Base-by-base conservation (phyloP, 2,329 filamentous ascomycete species). In the Hortaea werneckii region DNA sequence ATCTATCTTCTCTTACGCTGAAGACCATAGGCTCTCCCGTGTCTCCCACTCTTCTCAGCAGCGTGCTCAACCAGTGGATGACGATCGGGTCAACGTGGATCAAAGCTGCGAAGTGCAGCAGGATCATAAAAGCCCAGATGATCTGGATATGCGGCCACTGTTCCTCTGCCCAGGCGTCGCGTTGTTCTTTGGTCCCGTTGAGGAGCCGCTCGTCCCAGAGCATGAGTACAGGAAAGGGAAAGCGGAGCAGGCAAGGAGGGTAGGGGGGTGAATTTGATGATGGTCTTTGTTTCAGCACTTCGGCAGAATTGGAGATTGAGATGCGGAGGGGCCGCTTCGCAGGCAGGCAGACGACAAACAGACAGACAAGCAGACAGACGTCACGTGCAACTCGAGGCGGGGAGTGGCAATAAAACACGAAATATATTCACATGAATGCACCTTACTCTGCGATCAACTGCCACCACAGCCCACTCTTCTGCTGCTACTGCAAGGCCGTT, bases 111-210 rank as follows among this genome's bases (percentile, higher is more conserved):
- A 56, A 55, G 29, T 55, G 46, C 26, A 55, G 32, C 10, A 56
- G 44, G 9, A 56, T 55, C 43, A 56, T 42, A 37, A 49, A 52
- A 10, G 40, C 41, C 54, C 54, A 56, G 29, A 56, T 26, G 13
- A 54, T 39, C 34, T 54, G 37, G 35, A 54, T 43, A 30, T 44
- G 50, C 40, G 47, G 50, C 45, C 40, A 52, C 11, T 44, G 35
- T 5, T 54, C 50, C 6, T 41, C 32, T 27, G 51, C 51, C 51
- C 50, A 52, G 10, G 42, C 45, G 39, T 48, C 51, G 20, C 43
- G 45, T 32, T 26, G 37, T 6, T 45, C 44, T 8, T 40, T 42
- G 27, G 42, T 52, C 45, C 43, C 44, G 44, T 54, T 52, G 34
- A 48, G 35, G 32, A 54, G 30, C 27, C 51, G 49, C 42, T 47